Conservation (phyloP, 2,329 filamentous ascomycete genomes). For the Venturia carpophila region DNA sequence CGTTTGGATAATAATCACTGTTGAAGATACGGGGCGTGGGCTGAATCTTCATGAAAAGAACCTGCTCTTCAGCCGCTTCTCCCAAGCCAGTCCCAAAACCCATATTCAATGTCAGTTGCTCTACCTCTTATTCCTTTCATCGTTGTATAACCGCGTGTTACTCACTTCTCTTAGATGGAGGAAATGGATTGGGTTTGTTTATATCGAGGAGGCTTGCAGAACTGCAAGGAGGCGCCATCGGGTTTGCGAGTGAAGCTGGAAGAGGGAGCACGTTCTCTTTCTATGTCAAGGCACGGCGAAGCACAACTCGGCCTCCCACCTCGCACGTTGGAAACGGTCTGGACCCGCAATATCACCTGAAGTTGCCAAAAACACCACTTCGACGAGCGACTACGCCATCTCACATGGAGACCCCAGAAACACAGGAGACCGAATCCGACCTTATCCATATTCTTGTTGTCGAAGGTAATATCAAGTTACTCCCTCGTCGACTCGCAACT, state of each 20-base stretch:
- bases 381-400: neutral
- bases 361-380: neutral
- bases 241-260: slow-evolving; percentile 51
- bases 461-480: neutral
- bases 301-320: neutral
- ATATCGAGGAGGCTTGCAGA: slow-evolving; percentile 60
- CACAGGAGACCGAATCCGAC: neutral
- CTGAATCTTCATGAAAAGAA: slow-evolving; percentile 49
- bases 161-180: neutral
- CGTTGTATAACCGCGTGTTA: too few species aligned
- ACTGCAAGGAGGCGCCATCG: slow-evolving; percentile 63
- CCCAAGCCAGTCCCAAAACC: slow-evolving; percentile 58
- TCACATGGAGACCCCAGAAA: neutral
- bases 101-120: slow-evolving; percentile 31
- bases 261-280: slow-evolving; percentile 59
- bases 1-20: slow-evolving; percentile 51
- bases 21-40: slow-evolving; percentile 59
- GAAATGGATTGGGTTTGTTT: slow-evolving; percentile 47
- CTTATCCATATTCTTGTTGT: neutral
- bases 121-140: too few species aligned
- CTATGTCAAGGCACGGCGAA: slow-evolving; percentile 48
- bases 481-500: neutral
- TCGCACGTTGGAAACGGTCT: neutral
- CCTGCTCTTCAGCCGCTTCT: slow-evolving; percentile 59
- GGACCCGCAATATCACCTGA: neutral